Conservation (phyloP, 2,329 filamentous ascomycete species). For the Hyphodiscus sp. region DNA sequence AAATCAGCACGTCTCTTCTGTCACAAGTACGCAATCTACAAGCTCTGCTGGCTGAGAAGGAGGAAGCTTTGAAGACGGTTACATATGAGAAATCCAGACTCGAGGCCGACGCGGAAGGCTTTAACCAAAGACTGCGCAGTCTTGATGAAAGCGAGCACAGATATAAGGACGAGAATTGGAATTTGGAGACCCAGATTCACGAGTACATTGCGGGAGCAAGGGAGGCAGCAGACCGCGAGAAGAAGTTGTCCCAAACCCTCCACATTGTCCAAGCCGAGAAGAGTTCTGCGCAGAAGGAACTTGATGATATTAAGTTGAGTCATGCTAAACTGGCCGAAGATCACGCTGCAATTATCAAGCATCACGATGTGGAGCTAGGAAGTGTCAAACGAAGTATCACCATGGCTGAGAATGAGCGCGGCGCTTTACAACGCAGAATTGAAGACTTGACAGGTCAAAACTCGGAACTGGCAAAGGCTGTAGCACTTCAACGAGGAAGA, state of each 20-base stretch:
- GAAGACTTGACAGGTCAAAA: constrained; percentile 87
- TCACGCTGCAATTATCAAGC: constrained; percentile 67
- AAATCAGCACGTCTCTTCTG: constrained; percentile 91
- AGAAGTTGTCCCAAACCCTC: constrained; percentile 69
- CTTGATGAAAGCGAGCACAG: constrained; percentile 91
- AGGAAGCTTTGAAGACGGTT: constrained; percentile 72
- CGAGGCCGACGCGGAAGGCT: constrained; percentile 73
- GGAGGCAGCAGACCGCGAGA: constrained; percentile 75
- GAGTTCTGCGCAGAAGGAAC: constrained; percentile 69
- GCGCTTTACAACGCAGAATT: constrained; percentile 74
- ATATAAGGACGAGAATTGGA: constrained; percentile 99
- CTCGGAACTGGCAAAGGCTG: constrained; percentile 78
- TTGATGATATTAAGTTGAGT: constrained; percentile 80
- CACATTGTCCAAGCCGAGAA: constrained; percentile 69
- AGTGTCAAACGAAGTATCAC: constrained; percentile 74
- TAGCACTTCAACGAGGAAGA: constrained; percentile 66
- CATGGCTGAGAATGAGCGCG: constrained; percentile 71
- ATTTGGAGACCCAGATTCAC: constrained; percentile 84
- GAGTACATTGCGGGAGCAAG: constrained; percentile 69
- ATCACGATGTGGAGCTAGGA: constrained; percentile 83
- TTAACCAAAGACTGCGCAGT: constrained; percentile 71
- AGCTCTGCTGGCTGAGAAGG: constrained; percentile 74
- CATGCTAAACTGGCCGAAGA: constrained; percentile 79
- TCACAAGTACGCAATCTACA: constrained; percentile 92
- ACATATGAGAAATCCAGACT: constrained; percentile 71